Base-by-base conservation (phyloP, 345 rosid species). In the Linum lewisii region DNA sequence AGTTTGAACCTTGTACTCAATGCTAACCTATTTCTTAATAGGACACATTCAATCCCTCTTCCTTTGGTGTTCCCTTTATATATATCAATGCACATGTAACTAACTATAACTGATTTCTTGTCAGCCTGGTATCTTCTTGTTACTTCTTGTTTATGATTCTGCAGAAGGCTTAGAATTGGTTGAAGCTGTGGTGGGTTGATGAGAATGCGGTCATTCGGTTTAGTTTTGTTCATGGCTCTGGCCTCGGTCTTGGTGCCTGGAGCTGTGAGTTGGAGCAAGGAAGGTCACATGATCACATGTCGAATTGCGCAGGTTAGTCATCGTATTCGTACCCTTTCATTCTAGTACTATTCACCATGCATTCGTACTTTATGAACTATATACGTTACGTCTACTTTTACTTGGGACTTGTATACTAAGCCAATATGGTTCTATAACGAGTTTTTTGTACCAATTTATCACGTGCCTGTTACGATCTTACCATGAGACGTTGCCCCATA, bases 201-300 rank as follows among this genome's bases (percentile, higher is more conserved):
- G 62, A 77, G 67, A 62, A 15, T 69, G 55, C 72, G 60, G 21
- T 20, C 61, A 2, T 63, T 51, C 51, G 63, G 58, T 59, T 63
- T 75, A 65, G 52, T 77, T 58, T 34, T 69, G 58, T 63, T 73
- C 23, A 44, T 70, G 44, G 50, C 59, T 20, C 36, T 82, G 70
- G 72, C 73, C 67, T 67, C 58, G 51, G 57, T 68, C 61, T 65
- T 74, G 8, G 58, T 71, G 58, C 73, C 84, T 14, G 75, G 68
- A 32, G 78, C 81, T 42, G 66, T 45, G 6, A 73, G 88, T 19
- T 92, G 98, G 98, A 84, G 98, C 73, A 92, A 86, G 73, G 98
- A 92, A 75, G 98, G 96, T 62, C 98, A 92, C 67, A 36, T 80
- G 22, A 78, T 86, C 72, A 86, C 95, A 29, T 92, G 96, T 63